phyloP scores from a whole-genome alignment of 768 basidiomycete species.

The Boletellus ananiceps region DNA sequence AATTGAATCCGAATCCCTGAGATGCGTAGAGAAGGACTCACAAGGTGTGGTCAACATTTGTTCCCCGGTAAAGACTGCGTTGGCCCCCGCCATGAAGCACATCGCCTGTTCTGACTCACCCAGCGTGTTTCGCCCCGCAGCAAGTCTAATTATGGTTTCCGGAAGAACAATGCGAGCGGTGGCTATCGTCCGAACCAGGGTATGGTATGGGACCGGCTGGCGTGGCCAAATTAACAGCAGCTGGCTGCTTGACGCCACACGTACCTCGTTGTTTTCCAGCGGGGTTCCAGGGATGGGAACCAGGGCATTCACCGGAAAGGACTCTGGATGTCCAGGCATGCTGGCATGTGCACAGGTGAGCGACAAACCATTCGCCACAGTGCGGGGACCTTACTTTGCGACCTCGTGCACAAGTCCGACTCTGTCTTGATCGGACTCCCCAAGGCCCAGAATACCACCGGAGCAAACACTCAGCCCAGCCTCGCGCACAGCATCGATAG shows the following conservation, averaged over 20 bases:
- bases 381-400: conserved; percentile 57
- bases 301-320: conserved; percentile 96
- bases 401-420: conserved; percentile 94
- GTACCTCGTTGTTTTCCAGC: conserved; percentile 83
- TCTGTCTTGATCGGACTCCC: conserved; percentile 85
- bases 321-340: conserved; percentile 96
- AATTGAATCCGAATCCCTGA: conserved; percentile 4
- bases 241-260: neutral
- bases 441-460: conserved; percentile 92
- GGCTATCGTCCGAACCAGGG: conserved; percentile 88
- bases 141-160: conserved; percentile 88
- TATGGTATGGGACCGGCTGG: conserved; percentile 77
- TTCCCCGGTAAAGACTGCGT: conserved; percentile 98
- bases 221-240: conserved; percentile 12
- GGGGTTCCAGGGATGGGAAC: conserved; percentile 96
- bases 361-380: neutral
- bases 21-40: conserved; percentile 36
- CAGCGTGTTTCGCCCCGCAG: conserved; percentile 88
- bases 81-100: conserved; percentile 98
- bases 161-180: conserved; percentile 93
- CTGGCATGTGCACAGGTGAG: conserved; percentile 36
- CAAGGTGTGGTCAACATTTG: conserved; percentile 97
- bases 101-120: conserved; percentile 91
- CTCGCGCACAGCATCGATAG: conserved; percentile 84
- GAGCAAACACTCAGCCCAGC: conserved; percentile 98